phyloP scores from a whole-genome alignment of 495 filamentous ascomycete genomes.

The Massariosphaeria phaeospora region DNA sequence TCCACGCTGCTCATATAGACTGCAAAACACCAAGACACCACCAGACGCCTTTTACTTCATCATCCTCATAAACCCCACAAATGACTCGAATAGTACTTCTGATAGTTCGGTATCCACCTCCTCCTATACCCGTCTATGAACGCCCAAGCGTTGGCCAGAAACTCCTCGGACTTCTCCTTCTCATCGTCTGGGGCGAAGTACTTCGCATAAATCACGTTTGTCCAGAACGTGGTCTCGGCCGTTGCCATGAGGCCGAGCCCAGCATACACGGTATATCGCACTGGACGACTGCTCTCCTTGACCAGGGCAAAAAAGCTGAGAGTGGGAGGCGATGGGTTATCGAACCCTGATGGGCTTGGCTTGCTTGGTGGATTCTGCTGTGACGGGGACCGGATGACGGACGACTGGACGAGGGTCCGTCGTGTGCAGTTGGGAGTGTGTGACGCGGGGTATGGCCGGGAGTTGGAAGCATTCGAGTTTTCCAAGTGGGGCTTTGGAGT shows the following conservation, averaged over 20 bases:
- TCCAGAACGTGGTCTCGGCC: slow-evolving; percentile 18
- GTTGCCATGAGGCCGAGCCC: slow-evolving; percentile 3
- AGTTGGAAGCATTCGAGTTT: no score
- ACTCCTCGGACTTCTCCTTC: background rate
- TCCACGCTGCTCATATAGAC: no score
- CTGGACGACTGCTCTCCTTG: background rate
- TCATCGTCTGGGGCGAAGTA: slow-evolving; percentile 3
- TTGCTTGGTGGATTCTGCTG: no score
- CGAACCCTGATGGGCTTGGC: background rate
- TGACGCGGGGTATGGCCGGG: no score
- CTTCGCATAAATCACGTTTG: slow-evolving; percentile 17
- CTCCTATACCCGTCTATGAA: background rate
- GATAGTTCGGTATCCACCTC: background rate
- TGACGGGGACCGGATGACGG: no score
- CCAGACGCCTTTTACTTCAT: background rate
- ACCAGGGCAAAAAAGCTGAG: slow-evolving; percentile 7
- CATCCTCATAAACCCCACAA: slow-evolving; percentile 1
- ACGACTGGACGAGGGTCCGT: no score
- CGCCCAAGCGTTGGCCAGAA: background rate
- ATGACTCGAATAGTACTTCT: background rate
- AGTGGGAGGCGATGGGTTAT: background rate
- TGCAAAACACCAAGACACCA: background rate
- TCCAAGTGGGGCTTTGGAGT: no score
- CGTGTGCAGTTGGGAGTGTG: no score
- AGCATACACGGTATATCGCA: slow-evolving; percentile 8